phyloP scores from a whole-genome alignment of 768 basidiomycete species.

The Amanita phalloides region DNA sequence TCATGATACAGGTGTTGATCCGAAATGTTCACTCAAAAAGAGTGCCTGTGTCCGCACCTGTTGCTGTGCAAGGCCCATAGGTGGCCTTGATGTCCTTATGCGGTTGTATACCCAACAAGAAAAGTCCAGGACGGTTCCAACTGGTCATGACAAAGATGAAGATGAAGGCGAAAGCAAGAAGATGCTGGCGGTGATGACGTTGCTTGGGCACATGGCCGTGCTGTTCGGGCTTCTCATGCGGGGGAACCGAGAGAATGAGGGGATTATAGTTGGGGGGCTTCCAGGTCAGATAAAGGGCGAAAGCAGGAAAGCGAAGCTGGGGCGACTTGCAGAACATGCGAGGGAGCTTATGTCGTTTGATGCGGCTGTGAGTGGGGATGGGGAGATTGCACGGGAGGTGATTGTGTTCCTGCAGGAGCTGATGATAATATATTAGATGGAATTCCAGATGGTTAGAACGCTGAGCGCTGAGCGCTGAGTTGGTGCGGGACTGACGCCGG shows the following conservation, averaged over 20 bases:
- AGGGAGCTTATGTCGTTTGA: conserved; percentile 40
- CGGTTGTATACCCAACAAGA: conserved; percentile 35
- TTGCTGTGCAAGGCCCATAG: conserved; percentile 33
- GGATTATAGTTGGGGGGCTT: conserved; percentile 20
- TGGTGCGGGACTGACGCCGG: no score
- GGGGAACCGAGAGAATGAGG: conserved; percentile 24
- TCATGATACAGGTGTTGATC: conserved; percentile 33
- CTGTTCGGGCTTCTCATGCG: conserved; percentile 50
- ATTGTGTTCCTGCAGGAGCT: conserved; percentile 42
- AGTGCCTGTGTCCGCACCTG: conserved; percentile 43
- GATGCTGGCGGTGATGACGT: conserved; percentile 36
- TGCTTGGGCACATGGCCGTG: conserved; percentile 67
- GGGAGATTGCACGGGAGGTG: conserved; percentile 31
- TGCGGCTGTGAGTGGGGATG: conserved; percentile 12
- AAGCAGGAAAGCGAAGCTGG: conserved; percentile 17
- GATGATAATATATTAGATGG: conserved; percentile 3
- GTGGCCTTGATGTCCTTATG: conserved; percentile 40
- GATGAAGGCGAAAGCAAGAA: not conserved
- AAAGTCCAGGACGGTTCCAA: not conserved
- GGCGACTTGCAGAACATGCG: conserved; percentile 30
- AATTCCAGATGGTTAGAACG: no score
- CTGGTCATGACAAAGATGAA: not conserved
- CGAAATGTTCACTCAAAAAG: conserved; percentile 35
- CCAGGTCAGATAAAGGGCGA: conserved; percentile 7
- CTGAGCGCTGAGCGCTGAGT: no score